Evolutionary conservation across 805 yeast species (phyloP).

Genomic region (Limtongia smithiae): DNA sequence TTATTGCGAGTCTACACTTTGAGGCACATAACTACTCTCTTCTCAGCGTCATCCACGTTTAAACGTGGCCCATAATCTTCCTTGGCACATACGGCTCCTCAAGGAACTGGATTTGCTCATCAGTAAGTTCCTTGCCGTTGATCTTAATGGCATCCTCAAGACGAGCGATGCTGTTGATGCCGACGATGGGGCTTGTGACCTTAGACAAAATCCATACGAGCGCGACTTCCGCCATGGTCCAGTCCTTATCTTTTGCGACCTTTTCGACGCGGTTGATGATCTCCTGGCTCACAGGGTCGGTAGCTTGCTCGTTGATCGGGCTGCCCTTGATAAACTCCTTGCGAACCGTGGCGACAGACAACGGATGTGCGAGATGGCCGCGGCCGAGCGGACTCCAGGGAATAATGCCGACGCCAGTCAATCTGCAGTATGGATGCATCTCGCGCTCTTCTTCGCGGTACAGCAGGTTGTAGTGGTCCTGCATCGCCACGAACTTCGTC

Average conservation of each 20-base stretch:
- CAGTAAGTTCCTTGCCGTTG: constrained; percentile 41
- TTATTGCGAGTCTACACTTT: too few relatives aligned
- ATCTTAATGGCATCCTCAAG: constrained; percentile 52
- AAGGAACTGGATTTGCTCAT: constrained; percentile 35
- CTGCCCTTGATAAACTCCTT: constrained; percentile 13
- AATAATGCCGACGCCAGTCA: constrained; percentile 51
- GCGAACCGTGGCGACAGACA: constrained; percentile 15
- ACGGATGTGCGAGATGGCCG: constrained; percentile 54
- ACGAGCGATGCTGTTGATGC: constrained; percentile 47
- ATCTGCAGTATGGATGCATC: constrained; percentile 52
- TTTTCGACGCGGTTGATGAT: constrained; percentile 49
- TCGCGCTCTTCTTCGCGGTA: constrained; percentile 67
- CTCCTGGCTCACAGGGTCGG: constrained; percentile 25
- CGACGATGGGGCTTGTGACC: constrained; percentile 55
- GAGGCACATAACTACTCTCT: too few relatives aligned
- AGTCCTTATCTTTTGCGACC: constrained; percentile 46
- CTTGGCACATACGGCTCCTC: constrained; percentile 36
- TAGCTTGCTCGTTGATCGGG: constrained; percentile 19
- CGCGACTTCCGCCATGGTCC: constrained; percentile 52
- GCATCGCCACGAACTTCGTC: constrained; percentile 59
- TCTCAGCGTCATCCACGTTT: too few relatives aligned
- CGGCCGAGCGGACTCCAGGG: constrained; percentile 62
- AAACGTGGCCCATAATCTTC: constrained; percentile 16
- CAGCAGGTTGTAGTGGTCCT: constrained; percentile 53
- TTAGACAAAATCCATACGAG: constrained; percentile 53